A percentile compares a stretch with the other conserved stretches of the same genome.
phyloP scores from a whole-genome alignment of 176 grass and related monocot species.

The Eragrostis nindensis region DNA sequence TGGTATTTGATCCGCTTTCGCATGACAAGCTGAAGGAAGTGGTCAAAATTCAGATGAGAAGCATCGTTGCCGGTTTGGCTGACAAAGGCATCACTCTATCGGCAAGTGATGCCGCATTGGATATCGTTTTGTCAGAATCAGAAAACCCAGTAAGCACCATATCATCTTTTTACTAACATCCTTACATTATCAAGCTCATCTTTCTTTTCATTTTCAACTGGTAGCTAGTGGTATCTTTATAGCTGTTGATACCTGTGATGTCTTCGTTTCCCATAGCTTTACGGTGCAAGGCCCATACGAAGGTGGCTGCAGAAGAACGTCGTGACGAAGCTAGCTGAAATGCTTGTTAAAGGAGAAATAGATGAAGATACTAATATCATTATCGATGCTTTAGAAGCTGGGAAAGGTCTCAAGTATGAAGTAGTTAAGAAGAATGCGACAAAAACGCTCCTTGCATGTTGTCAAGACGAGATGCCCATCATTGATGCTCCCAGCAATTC shows the following conservation, averaged over 20 bases:
- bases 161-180: too few relatives aligned
- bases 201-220: background rate
- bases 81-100: constrained; percentile 63
- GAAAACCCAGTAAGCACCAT: constrained; percentile 49
- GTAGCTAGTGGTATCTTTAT: background rate
- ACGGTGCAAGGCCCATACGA: constrained; percentile 55
- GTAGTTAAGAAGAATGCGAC: background rate
- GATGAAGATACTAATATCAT: constrained; percentile 29
- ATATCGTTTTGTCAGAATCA: constrained; percentile 64
- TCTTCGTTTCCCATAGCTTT: background rate
- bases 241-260: background rate
- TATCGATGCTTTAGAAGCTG: constrained; percentile 40
- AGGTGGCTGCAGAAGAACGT: constrained; percentile 66
- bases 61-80: constrained; percentile 50
- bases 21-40: constrained; percentile 50
- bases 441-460: background rate
- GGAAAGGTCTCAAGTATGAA: constrained; percentile 28
- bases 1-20: constrained; percentile 58
- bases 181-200: too few relatives aligned
- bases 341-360: constrained; percentile 50
- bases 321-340: constrained; percentile 50
- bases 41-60: constrained; percentile 59
- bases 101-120: constrained; percentile 59
- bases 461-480: background rate
- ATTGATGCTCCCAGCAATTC: background rate